Conservation (phyloP, 768 basidiomycete species). For the Lactifluus piperatus region DNA sequence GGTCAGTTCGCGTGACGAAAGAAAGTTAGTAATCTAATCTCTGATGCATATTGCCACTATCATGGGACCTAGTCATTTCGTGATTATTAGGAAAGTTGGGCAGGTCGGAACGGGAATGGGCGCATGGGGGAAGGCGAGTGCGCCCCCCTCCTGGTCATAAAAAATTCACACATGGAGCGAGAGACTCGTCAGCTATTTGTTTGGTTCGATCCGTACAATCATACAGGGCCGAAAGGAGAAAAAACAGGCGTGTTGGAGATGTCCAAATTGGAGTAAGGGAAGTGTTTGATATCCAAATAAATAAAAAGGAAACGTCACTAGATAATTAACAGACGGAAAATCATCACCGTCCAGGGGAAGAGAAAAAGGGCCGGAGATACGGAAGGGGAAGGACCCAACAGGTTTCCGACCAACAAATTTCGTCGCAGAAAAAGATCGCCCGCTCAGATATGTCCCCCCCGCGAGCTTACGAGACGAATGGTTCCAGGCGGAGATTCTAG, state of each 20-base stretch:
- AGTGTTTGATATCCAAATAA: not conserved
- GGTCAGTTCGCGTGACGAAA: not conserved
- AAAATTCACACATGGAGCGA: not conserved
- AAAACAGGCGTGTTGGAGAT: not conserved
- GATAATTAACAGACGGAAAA: constrained; percentile 7
- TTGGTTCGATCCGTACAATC: constrained; percentile 12
- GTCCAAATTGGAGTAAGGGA: not conserved
- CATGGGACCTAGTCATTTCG: not conserved
- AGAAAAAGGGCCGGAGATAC: not conserved
- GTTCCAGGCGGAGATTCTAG: constrained; percentile 11
- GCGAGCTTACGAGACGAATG: constrained; percentile 15
- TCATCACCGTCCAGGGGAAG: not conserved
- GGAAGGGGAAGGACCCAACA: not conserved
- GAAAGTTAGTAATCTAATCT: not conserved
- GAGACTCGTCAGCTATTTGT: constrained; percentile 2
- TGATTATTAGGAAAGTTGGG: not conserved
- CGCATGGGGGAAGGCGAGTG: not conserved
- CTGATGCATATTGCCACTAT: not conserved
- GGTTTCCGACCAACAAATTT: not conserved
- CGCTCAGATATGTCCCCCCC: constrained; percentile 2
- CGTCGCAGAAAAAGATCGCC: no score
- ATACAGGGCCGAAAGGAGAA: not conserved
- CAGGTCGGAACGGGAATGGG: not conserved
- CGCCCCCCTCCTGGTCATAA: not conserved
- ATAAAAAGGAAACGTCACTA: constrained; percentile 1